Conservation (phyloP, 2,329 filamentous ascomycete genomes). For the Calonectria fujianensis region DNA sequence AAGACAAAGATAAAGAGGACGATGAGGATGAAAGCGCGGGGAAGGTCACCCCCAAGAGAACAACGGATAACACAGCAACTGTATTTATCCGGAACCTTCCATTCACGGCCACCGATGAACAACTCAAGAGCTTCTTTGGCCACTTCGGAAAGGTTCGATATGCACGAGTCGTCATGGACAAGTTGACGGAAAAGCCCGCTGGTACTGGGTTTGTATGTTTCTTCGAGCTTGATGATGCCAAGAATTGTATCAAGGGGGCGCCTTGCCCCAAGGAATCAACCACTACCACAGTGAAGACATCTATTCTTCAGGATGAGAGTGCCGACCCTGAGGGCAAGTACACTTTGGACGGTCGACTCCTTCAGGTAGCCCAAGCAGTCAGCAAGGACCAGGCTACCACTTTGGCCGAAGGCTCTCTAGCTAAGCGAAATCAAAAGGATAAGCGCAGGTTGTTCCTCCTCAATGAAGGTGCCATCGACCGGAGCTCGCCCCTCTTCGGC, state of each 20-base stretch:
- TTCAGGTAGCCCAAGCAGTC: slow-evolving; percentile 90
- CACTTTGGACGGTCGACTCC: slow-evolving; percentile 90
- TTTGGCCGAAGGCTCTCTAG: slow-evolving; percentile 81
- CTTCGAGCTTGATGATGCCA: slow-evolving; percentile 83
- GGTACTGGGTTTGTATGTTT: slow-evolving; percentile 98
- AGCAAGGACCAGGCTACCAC: slow-evolving; percentile 86
- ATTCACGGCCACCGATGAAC: slow-evolving; percentile 89
- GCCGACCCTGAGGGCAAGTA: slow-evolving; percentile 89
- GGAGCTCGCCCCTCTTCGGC: slow-evolving; percentile 85
- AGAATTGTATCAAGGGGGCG: slow-evolving; percentile 83
- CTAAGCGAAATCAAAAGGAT: slow-evolving; percentile 82
- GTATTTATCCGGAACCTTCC: slow-evolving; percentile 96
- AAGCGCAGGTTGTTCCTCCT: slow-evolving; percentile 93
- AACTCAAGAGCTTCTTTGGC: slow-evolving; percentile 89
- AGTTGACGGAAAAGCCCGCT: slow-evolving; percentile 87
- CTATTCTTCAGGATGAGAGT: slow-evolving; percentile 90
- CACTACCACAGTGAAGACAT: slow-evolving; percentile 79
- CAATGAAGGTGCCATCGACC: slow-evolving; percentile 87
- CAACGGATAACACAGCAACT: slow-evolving; percentile 80
- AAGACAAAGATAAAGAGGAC: slow-evolving; percentile 64
- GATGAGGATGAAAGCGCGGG: slow-evolving; percentile 60
- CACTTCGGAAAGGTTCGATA: slow-evolving; percentile 93
- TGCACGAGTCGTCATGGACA: slow-evolving; percentile 92
- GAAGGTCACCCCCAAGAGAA: slow-evolving; percentile 55
- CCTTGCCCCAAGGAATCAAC: slow-evolving; percentile 74